Base-by-base conservation (phyloP, 305 asterid genomes). In the Rubia tinctorum region DNA sequence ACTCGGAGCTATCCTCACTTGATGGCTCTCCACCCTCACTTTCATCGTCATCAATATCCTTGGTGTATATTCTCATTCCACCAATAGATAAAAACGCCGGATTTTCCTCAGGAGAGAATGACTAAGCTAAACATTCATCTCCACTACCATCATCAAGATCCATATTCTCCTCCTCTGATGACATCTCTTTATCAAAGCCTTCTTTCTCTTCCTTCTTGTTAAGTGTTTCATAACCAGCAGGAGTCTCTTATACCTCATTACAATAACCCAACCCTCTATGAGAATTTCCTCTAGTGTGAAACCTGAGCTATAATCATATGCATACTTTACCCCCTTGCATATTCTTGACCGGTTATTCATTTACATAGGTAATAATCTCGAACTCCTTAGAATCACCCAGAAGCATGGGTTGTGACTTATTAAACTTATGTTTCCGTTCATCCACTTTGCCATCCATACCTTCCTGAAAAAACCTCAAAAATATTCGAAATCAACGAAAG, bases 51-150 rank as follows among this genome's bases (percentile, higher is more conserved):
- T 84, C 30, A 27, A 27, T 27, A 79, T 94, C 99, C 39, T 73
- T 87, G 1, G 95, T 90, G 76, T 94, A 92, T 81, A 94, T 88
- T 76, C 84, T 91, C 75, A 85, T 55, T 45, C 97, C 97, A 42
- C 96, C 99, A 47, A 94, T 87, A 44, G 89, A 49, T 79, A 91
- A 68, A 83, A 82, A 94, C 59, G 97, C 97, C 56, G 84, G 84
- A 82, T 82, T 83, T 77, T 78, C 87, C 75, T 76, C 86, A 2
- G 77, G 80, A 71, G 80, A 77, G 7, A 78, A 81, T 76, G 74
- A 75, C 76, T 77, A 80, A 63, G 77, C 89, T 60, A 78, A 67
- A 70, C 78, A 23, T 60, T 77, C 80, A 68, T 82, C 84, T n/a
- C 61, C 88, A 80, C 78, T 69, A 42, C 58, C 59, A 66, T 53